A percentile compares a stretch with the other conserved stretches of the same genome.
These are phyloP conservation scores for Candida piceae DNA, from an alignment of 805 yeast species.

Conservation along the genomic window DNA sequence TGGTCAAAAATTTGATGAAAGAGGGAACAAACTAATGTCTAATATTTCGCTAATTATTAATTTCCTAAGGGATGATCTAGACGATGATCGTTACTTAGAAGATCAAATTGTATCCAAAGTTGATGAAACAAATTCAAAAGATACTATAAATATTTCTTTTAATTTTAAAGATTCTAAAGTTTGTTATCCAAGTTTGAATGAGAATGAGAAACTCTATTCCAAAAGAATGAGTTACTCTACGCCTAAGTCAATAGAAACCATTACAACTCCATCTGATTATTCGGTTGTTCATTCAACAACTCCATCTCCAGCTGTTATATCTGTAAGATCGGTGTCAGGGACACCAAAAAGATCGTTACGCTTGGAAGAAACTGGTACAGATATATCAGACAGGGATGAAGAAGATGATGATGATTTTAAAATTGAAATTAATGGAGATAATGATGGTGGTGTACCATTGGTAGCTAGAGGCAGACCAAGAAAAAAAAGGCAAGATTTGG, in stretches of 20 bases:
- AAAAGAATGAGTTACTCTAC: too few relatives aligned
- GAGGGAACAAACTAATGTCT: slow-evolving; percentile 32
- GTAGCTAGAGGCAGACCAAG: slow-evolving; percentile 13
- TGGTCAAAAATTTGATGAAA: slow-evolving; percentile 18
- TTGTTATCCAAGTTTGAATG: slow-evolving; percentile 25
- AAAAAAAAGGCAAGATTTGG: slow-evolving; percentile 8
- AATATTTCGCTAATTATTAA: slow-evolving; percentile 53
- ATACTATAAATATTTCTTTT: too few relatives aligned
- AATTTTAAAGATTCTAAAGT: slow-evolving; percentile 8
- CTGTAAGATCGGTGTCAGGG: background rate
- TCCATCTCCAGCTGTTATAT: background rate
- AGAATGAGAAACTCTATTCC: background rate
- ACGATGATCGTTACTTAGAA: slow-evolving; percentile 57
- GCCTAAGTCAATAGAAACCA: too few relatives aligned
- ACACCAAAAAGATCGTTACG: background rate
- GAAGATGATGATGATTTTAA: background rate
- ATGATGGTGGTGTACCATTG: slow-evolving; percentile 20
- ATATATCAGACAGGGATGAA: too few relatives aligned
- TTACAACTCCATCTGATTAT: too few relatives aligned
- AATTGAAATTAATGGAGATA: slow-evolving; percentile 9
- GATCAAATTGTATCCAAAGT: slow-evolving; percentile 45
- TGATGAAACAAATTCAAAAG: too few relatives aligned
- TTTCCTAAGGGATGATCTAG: slow-evolving; percentile 64
- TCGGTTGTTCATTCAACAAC: too few relatives aligned
- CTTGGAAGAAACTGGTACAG: background rate